A percentile compares a stretch with the other conserved stretches of the same genome.
phyloP scores from a whole-genome alignment of 139 green algal genomes.

The Picochlorum sp. region DNA sequence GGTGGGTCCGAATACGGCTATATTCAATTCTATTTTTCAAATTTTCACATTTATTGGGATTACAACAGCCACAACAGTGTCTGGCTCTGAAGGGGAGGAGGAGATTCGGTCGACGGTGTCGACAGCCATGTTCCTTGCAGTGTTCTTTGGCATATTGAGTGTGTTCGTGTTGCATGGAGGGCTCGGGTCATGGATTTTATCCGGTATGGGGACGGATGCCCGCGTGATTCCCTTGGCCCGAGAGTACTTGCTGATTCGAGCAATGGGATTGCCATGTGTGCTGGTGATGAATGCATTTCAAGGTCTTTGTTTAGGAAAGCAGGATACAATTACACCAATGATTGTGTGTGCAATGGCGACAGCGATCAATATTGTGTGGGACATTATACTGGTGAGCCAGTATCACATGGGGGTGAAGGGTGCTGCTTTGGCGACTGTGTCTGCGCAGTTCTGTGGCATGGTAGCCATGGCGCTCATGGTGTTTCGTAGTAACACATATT shows the following conservation, averaged over 20 bases:
- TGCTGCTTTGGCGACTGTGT: slow-evolving; percentile 37
- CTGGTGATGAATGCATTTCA: slow-evolving; percentile 45
- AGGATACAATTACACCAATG: slow-evolving; percentile 56
- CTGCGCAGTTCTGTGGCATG: slow-evolving; percentile 23
- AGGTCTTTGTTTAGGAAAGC: slow-evolving; percentile 53
- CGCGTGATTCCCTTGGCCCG: slow-evolving; percentile 30
- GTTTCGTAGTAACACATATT: slow-evolving; percentile 14
- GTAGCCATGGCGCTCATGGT: neutral
- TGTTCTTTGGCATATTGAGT: slow-evolving; percentile 17
- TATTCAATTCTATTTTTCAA: slow-evolving; percentile 68
- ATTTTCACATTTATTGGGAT: slow-evolving; percentile 55
- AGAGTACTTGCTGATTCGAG: slow-evolving; percentile 33
- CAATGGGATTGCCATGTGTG: slow-evolving; percentile 48
- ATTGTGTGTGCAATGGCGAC: slow-evolving; percentile 28
- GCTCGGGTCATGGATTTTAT: slow-evolving; percentile 19
- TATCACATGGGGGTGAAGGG: slow-evolving; percentile 31
- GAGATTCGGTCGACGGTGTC: slow-evolving; percentile 12
- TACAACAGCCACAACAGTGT: slow-evolving; percentile 48
- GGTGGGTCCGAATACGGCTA: slow-evolving; percentile 56
- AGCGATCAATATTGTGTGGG: slow-evolving; percentile 41
- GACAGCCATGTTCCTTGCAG: slow-evolving; percentile 30
- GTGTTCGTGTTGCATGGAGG: slow-evolving; percentile 19
- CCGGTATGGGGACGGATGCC: slow-evolving; percentile 28
- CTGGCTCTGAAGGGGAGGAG: slow-evolving; percentile 24
- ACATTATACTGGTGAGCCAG: slow-evolving; percentile 33